Evolutionary conservation across 1,284 basidiomycete genomes (phyloP), one percentile per base, ranked within the genome.

Genomic region (Boletus putidus): DNA sequence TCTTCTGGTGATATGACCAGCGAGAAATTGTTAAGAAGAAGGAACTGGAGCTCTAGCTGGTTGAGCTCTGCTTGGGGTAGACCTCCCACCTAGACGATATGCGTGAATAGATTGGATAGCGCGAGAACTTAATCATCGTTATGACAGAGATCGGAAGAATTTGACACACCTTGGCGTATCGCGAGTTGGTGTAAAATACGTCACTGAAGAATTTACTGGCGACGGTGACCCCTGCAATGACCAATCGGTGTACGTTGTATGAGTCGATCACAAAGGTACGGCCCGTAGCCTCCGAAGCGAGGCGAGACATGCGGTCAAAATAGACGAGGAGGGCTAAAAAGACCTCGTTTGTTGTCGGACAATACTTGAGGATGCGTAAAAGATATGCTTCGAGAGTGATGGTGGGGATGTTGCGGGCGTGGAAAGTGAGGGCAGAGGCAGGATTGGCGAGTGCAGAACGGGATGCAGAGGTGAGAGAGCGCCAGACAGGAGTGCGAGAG

Each of bases 131-230:
- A 42, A 45, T 36, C 4, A 33, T 14, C 14, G 44, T 20, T 20
- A 27, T 27, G 44, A 29, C 10, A 39, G 25, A 36, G 54, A 63
- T 29, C 18, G 4, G 16, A 50, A 20, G 52, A 61, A 27, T 29
- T 44, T 16, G 55, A 79, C 87, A 54, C 62, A 96, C 95, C 85
- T 98, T 99, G 58, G 96, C 96, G 73, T 99, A 99, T 39, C 96
- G 83, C 33, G 96, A 98, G 71, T 99, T 99, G n/a, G 96, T 98
- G 77, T 99, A 98, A 71, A 99, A 99, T 14, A 99, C 95, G 74
- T 99, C 96, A 60, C 91, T 94, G 74, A 98, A 98, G 75, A 99
- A 99, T 75, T 99, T 99, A 79, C 92, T 95, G 21, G 96, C 96
- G 12, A 99, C 96, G 4, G 96, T 98, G 29, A 99, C 91, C 6